Percentiles rank a stretch among this genome's conserved stretches.
These are phyloP conservation scores for Straminergon stramineum DNA, from an alignment of 225 moss, liverwort and hornwort genomes.

Conservation along the genomic window DNA sequence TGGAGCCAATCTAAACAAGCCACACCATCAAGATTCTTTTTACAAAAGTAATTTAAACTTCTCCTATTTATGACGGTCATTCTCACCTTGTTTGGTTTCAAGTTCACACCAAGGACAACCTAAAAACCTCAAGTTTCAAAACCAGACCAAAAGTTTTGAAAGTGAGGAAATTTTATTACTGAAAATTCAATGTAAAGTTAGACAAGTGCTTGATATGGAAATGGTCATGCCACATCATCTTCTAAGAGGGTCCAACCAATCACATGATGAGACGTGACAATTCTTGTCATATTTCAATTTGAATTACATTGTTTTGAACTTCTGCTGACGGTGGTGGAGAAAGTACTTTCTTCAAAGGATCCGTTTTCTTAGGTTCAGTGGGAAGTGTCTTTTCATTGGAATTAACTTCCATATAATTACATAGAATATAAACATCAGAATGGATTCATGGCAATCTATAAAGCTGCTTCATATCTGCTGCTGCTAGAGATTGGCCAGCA, in stretches of 20 bases:
- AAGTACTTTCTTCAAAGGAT: not conserved
- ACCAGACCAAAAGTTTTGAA: not conserved
- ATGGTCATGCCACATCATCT: not conserved
- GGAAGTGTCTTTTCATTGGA: not conserved
- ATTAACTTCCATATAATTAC: not conserved
- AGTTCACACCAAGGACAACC: not conserved
- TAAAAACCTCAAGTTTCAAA: not conserved
- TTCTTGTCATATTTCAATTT: not conserved
- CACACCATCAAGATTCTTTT: fast-evolving
- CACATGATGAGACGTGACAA: not conserved
- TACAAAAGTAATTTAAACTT: too few species aligned
- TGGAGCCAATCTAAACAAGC: not conserved
- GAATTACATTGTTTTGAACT: not conserved
- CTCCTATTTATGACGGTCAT: not conserved
- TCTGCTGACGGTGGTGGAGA: not conserved
- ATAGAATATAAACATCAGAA: not conserved
- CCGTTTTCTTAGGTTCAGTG: too few species aligned
- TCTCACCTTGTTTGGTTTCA: not conserved
- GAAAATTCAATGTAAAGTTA: not conserved
- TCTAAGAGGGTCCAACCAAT: not conserved
- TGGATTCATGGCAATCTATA: not conserved
- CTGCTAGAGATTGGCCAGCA: not conserved
- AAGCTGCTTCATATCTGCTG: not conserved
- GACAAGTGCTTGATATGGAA: not conserved
- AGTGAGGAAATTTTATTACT: not conserved